phyloP scores from a whole-genome alignment of 805 yeast species.

The Suhomyces sp. region DNA sequence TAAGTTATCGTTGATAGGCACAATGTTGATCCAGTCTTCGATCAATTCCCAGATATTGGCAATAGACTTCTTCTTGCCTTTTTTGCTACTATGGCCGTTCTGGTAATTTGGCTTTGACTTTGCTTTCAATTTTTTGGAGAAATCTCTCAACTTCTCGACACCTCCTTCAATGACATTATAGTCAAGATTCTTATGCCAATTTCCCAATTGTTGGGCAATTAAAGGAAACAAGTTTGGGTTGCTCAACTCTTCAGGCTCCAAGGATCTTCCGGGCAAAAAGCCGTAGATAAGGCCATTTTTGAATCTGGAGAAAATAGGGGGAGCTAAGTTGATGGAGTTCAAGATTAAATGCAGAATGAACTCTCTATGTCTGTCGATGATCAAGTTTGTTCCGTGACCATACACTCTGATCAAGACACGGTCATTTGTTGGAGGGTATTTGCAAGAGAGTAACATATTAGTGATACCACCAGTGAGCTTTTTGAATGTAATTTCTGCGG shows the following conservation, averaged over 20 bases:
- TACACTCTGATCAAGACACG: slow-evolving; percentile 63
- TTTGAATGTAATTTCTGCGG: slow-evolving; percentile 31
- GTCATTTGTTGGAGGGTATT: slow-evolving; percentile 27
- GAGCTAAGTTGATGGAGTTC: slow-evolving; percentile 60
- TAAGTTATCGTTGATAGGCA: slow-evolving; percentile 49
- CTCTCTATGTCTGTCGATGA: slow-evolving; percentile 73
- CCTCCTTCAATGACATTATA: slow-evolving; percentile 47
- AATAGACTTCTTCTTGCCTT: slow-evolving; percentile 26
- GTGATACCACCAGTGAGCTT: slow-evolving; percentile 64
- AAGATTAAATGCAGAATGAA: slow-evolving; percentile 66
- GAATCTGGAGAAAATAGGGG: slow-evolving; percentile 64
- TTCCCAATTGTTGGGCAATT: slow-evolving; percentile 64
- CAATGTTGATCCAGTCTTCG: slow-evolving; percentile 58
- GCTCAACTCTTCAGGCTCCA: slow-evolving; percentile 53
- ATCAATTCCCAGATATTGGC: slow-evolving; percentile 59
- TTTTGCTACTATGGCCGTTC: slow-evolving; percentile 10
- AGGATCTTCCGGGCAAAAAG: slow-evolving; percentile 60
- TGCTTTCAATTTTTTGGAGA: slow-evolving; percentile 16
- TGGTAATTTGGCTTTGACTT: not conserved
- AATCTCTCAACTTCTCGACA: slow-evolving; percentile 35
- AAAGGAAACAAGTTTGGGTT: slow-evolving; percentile 47
- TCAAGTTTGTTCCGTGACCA: slow-evolving; percentile 68
- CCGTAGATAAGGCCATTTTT: slow-evolving; percentile 74
- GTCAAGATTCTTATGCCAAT: slow-evolving; percentile 60
- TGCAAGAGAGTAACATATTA: slow-evolving; percentile 54